Evolutionary conservation across 805 yeast species (phyloP), one percentile per base, ranked within the genome.

Genomic region (Nadsonia fulvescens): DNA sequence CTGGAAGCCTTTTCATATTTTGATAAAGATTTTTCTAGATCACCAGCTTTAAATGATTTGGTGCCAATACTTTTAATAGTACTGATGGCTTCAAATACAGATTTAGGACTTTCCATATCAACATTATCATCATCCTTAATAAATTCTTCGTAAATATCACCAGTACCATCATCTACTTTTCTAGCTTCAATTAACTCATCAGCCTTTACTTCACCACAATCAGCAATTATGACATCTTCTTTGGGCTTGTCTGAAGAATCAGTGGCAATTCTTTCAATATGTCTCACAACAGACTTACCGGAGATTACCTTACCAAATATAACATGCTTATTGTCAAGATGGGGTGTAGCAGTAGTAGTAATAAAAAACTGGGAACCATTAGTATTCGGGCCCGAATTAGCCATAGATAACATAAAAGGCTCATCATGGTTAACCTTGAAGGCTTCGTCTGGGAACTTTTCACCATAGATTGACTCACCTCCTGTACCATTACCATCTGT

Each of bases 321-420:
- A 27, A 83, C 95, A 49, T 89, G 98, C 50, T 86, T 86, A 14
- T 86, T 91, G 46, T 89, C 86, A 37, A 89, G 64, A 51, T 86
- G 96, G 5, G 96, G 93, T 2, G 95, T 81, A 21, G 81, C 71
- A 2, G 70, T 89, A 3, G 94, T 79, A 14, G 98, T 86, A 42
- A 86, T 70, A 50, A 86, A 86, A 42, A 81, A 89, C 53, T 86
- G 96, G 2, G 94, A 81, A 1, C 96, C 96, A 46, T 89, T 89
- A 25, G 96, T 86, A 49, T 73, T 70, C 32, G 93, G 82, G 10
- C 96, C 96, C 4, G 95, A 78, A 46, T 86, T 86, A 31, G 98
- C 96, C 96, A 86, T 89, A 5, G 93, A 78, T 39, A 86, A 63
- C 38, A 89, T 59, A 50, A 75, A 83, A 29, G 96, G 96, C 42